Conservation (phyloP, 305 asterid species). For the Solanum aculeatissimum region DNA sequence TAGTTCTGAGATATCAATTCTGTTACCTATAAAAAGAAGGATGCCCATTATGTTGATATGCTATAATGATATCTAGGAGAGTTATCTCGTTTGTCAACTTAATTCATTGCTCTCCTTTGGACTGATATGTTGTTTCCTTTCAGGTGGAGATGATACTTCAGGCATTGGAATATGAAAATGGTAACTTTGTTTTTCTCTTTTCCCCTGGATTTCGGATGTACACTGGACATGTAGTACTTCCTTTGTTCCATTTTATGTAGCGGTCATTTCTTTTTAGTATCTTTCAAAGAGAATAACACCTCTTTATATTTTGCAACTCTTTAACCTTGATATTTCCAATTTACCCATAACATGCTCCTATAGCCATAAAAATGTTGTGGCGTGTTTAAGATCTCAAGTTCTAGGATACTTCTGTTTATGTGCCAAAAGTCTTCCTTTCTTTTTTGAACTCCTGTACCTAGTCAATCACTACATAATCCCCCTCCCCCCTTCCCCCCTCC, state of each 20-base stretch:
- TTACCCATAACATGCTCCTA: neutral
- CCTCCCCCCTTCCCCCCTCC: too few relatives aligned
- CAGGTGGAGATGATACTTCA: conserved; percentile 99
- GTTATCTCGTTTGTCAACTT: neutral
- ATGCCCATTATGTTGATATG: neutral
- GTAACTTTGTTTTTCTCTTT: conserved; percentile 23
- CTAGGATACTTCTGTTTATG: neutral
- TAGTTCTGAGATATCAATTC: too few relatives aligned
- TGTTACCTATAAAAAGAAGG: neutral
- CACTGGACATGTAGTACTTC: neutral
- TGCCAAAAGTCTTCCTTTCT: neutral
- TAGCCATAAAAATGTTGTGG: neutral
- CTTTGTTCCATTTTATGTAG: neutral
- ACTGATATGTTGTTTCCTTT: neutral
- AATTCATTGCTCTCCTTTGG: neutral
- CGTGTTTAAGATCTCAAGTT: neutral
- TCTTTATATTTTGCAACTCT: neutral
- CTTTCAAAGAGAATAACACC: neutral
- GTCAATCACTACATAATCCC: neutral
- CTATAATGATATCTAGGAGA: neutral
- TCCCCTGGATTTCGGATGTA: neutral
- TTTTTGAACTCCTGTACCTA: neutral
- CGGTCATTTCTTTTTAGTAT: neutral
- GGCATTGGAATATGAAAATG: conserved; percentile 87
- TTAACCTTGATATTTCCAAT: neutral